Conservation (phyloP, 179 eudicot species). For the Camellia oleifera region DNA sequence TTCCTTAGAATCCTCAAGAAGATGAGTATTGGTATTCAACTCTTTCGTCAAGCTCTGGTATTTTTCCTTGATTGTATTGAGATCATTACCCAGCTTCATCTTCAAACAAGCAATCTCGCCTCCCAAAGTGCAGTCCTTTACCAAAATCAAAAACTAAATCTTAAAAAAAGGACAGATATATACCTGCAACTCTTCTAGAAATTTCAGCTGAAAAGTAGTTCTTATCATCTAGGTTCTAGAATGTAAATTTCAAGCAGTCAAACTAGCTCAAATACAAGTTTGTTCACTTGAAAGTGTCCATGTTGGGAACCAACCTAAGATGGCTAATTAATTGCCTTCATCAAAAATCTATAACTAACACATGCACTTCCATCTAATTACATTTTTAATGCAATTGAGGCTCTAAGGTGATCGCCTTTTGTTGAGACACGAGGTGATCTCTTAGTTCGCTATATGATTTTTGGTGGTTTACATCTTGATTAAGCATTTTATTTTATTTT, state of each 20-base stretch:
- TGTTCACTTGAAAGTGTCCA: background rate
- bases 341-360: background rate
- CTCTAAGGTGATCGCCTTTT: too few relatives aligned
- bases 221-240: slow-evolving; percentile 2
- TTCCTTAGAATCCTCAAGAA: slow-evolving; percentile 51
- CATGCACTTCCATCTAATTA: background rate
- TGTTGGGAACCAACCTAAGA: background rate
- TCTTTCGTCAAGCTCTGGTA: slow-evolving; percentile 50
- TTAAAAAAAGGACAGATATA: background rate
- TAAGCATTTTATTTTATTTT: too few relatives aligned
- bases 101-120: slow-evolving; percentile 59
- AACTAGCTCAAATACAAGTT: background rate
- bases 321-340: background rate
- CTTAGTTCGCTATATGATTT: too few relatives aligned
- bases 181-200: slow-evolving; percentile 2
- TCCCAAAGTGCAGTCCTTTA: slow-evolving; percentile 58
- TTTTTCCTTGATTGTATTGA: slow-evolving; percentile 46
- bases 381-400: too few relatives aligned
- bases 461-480: too few relatives aligned
- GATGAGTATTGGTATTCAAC: slow-evolving; percentile 39
- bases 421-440: too few relatives aligned
- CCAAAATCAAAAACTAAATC: slow-evolving; percentile 23
- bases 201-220: slow-evolving; percentile 10
- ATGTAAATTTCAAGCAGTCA: background rate
- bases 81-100: slow-evolving; percentile 55